These are phyloP conservation scores for Xylariaceae sp. DNA, from an alignment of 2,329 filamentous ascomycete species.

Conservation along the genomic window DNA sequence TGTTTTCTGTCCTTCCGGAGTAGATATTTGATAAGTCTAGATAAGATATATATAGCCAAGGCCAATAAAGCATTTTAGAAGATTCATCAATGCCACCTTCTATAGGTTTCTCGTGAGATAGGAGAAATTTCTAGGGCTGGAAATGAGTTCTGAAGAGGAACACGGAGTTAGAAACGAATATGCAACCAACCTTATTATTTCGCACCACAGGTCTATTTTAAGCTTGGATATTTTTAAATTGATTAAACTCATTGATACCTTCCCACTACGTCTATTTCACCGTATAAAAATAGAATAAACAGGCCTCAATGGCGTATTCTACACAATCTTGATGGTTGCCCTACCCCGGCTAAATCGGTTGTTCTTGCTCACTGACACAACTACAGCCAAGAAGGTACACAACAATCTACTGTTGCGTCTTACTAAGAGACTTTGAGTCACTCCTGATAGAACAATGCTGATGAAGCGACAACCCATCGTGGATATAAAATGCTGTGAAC, in stretches of 20 bases:
- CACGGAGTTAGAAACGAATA: conserved; percentile 5
- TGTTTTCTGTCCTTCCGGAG: neutral
- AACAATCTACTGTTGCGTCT: neutral
- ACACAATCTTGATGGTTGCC: neutral
- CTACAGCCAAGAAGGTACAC: neutral
- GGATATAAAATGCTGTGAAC: too few species aligned
- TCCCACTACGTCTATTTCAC: conserved; percentile 1
- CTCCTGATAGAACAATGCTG: neutral
- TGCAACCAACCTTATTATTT: conserved; percentile 4
- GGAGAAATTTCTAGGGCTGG: conserved; percentile 7
- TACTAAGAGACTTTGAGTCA: neutral
- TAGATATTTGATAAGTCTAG: neutral
- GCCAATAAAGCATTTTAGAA: neutral
- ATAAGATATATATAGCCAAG: neutral
- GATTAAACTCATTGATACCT: conserved; percentile 6
- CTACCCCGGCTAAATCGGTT: conserved; percentile 22
- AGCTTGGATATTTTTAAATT: conserved; percentile 8
- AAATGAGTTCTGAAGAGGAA: too few species aligned
- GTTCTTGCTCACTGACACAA: conserved; percentile 9
- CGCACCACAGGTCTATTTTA: conserved; percentile 16
- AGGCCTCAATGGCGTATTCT: conserved; percentile 2
- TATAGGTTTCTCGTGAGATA: too few species aligned
- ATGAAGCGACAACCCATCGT: too few species aligned
- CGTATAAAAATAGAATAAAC: conserved; percentile 7
- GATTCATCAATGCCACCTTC: too few species aligned